Percentiles rank a stretch among this genome's conserved stretches.
Conservation (phyloP, 2,329 filamentous ascomycete genomes). For the Aspergillus quadrilineatus region DNA sequence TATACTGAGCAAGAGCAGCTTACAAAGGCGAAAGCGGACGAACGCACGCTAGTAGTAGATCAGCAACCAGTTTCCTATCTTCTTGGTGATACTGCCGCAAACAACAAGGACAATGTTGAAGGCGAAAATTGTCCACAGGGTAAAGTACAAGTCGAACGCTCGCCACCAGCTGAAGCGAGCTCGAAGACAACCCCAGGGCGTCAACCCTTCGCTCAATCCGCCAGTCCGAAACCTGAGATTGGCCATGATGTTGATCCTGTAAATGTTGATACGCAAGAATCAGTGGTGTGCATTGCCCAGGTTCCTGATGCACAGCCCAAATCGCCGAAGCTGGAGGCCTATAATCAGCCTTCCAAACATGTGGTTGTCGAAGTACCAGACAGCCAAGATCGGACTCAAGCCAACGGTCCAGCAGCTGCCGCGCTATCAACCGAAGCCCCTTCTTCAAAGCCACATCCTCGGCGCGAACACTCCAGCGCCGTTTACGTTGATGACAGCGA, state of each 20-base stretch:
- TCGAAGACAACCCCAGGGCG: not conserved
- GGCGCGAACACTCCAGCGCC: not conserved
- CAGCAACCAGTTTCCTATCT: conserved; percentile 33
- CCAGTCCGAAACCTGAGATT: not conserved
- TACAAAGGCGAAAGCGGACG: conserved; percentile 36
- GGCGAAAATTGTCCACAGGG: not conserved
- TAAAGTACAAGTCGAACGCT: not conserved
- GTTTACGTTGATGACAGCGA: conserved; percentile 7
- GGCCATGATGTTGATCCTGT: not conserved
- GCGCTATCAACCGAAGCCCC: not conserved
- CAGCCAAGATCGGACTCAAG: conserved; percentile 27
- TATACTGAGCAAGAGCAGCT: conserved; percentile 56
- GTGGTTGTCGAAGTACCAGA: conserved; percentile 31
- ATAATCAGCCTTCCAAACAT: not conserved
- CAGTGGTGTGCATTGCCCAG: not conserved
- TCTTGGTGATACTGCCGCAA: conserved; percentile 21
- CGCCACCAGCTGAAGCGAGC: not conserved
- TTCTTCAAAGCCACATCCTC: not conserved
- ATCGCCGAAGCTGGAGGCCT: not conserved
- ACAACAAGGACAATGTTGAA: not conserved
- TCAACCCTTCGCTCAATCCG: not conserved
- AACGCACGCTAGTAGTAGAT: conserved; percentile 32
- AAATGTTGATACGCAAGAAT: not conserved
- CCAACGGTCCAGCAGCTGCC: not conserved
- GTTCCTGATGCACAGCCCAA: not conserved